phyloP scores from a whole-genome alignment of 345 rosid species.

The Stellera chamaejasme region DNA sequence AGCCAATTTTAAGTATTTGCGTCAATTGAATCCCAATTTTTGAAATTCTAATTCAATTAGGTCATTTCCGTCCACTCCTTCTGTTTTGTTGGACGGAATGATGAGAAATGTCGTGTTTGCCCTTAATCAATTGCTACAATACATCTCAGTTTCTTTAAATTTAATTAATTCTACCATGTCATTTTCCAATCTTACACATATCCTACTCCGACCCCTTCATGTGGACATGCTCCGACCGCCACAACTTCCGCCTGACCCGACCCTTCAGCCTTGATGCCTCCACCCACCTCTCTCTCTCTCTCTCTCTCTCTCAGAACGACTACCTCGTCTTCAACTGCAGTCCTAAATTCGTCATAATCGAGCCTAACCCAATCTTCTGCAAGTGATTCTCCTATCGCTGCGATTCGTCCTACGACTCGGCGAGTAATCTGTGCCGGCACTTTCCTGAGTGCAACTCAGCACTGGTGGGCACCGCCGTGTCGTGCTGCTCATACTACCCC shows the following conservation, averaged over 20 bases:
- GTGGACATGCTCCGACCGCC: conserved; percentile 58
- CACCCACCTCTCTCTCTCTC: conserved; percentile 64
- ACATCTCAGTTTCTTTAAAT: too few species aligned
- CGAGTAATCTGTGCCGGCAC: conserved; percentile 83
- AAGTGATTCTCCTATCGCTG: conserved; percentile 81
- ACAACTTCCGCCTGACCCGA: too few species aligned
- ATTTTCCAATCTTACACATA: conserved; percentile 55
- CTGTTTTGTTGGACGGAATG: too few species aligned
- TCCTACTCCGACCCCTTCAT: conserved; percentile 78
- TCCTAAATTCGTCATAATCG: conserved; percentile 48
- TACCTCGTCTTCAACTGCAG: conserved; percentile 90
- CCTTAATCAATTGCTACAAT: too few species aligned
- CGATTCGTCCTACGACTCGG: conserved; percentile 81
- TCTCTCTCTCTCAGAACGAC: conserved; percentile 45
- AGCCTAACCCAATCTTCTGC: conserved; percentile 80
- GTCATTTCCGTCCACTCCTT: too few species aligned
- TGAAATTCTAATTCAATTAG: too few species aligned
- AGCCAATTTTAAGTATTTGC: too few species aligned
- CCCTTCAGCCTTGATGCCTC: too few species aligned
- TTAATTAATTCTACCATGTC: conserved; percentile 2
- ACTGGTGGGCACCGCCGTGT: conserved; percentile 23
- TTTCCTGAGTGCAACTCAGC: conserved; percentile 62
- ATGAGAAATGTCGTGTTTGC: too few species aligned
- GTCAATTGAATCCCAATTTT: too few species aligned
- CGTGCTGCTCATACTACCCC: too few species aligned